These are phyloP conservation scores for Zygotorulaspora chibaensis DNA, from an alignment of 805 yeast species.

Conservation along the genomic window DNA sequence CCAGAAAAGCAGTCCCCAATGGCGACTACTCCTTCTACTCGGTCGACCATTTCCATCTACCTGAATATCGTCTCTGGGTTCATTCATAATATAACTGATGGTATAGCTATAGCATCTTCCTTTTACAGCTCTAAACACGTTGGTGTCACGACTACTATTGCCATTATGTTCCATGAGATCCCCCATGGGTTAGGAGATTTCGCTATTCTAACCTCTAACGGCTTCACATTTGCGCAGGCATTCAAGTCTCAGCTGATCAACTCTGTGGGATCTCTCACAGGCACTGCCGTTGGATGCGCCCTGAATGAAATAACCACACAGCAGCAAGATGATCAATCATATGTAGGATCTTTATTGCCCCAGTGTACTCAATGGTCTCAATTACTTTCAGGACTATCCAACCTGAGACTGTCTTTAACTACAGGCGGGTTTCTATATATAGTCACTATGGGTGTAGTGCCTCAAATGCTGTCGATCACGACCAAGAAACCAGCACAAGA, in stretches of 20 bases:
- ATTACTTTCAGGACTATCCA: not conserved
- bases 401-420: slow-evolving; percentile 61
- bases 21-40: slow-evolving; percentile 22
- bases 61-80: slow-evolving; percentile 67
- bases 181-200: slow-evolving; percentile 83
- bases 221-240: slow-evolving; percentile 62
- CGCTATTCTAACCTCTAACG: slow-evolving; percentile 61
- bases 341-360: not conserved
- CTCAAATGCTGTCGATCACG: slow-evolving; percentile 54
- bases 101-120: slow-evolving; percentile 67
- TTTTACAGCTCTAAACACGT: slow-evolving; percentile 55
- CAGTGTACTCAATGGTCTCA: not conserved
- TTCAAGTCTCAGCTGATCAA: slow-evolving; percentile 64
- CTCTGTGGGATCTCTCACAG: slow-evolving; percentile 59
- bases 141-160: slow-evolving; percentile 66
- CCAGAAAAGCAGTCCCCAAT: slow-evolving; percentile 31
- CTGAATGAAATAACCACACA: slow-evolving; percentile 41
- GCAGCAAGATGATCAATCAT: slow-evolving; percentile 34
- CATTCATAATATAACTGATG: slow-evolving; percentile 73
- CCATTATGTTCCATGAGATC: slow-evolving; percentile 71
- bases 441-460: slow-evolving; percentile 71
- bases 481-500: slow-evolving; percentile 36
- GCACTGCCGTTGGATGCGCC: slow-evolving; percentile 60
- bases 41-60: slow-evolving; percentile 48
- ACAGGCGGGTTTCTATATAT: slow-evolving; percentile 75